phyloP scores from a whole-genome alignment of 2,329 filamentous ascomycete species.

The Nigrospora osmanthi region DNA sequence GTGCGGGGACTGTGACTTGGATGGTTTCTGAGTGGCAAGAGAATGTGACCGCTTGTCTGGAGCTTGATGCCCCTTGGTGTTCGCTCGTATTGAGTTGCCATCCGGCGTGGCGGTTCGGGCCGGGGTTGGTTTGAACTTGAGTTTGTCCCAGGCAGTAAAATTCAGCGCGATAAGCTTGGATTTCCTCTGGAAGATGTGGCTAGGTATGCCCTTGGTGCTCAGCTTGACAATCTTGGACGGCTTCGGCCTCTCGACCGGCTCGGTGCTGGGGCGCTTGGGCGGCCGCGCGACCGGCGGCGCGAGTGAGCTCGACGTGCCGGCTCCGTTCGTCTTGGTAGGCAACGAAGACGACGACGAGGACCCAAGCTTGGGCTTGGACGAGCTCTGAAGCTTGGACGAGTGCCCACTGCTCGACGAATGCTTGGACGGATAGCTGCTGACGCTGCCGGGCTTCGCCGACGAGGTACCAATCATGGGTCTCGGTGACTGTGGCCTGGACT shows the following conservation, averaged over 20 bases:
- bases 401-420: too few relatives aligned
- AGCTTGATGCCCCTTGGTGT: conserved; percentile 14
- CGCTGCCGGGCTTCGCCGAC: too few relatives aligned
- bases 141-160: conserved; percentile 17
- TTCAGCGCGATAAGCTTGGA: conserved; percentile 17
- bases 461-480: too few relatives aligned
- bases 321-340: background rate
- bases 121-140: conserved; percentile 10
- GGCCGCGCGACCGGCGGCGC: conserved; percentile 1
- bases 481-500: too few relatives aligned
- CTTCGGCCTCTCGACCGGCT: conserved; percentile 14
- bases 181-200: conserved; percentile 10
- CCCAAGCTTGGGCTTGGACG: too few relatives aligned
- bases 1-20: conserved; percentile 1
- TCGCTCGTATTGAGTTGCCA: conserved; percentile 18
- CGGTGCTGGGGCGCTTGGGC: conserved; percentile 18
- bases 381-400: too few relatives aligned
- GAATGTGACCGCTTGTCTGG: conserved; percentile 6
- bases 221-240: conserved; percentile 24
- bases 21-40: background rate
- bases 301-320: background rate
- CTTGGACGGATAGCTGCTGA: too few relatives aligned
- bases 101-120: conserved; percentile 4
- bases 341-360: too few relatives aligned
- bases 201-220: conserved; percentile 16